Evolutionary conservation across 1,139 yeast species (phyloP).

Genomic region (Kodamaea suecica): DNA sequence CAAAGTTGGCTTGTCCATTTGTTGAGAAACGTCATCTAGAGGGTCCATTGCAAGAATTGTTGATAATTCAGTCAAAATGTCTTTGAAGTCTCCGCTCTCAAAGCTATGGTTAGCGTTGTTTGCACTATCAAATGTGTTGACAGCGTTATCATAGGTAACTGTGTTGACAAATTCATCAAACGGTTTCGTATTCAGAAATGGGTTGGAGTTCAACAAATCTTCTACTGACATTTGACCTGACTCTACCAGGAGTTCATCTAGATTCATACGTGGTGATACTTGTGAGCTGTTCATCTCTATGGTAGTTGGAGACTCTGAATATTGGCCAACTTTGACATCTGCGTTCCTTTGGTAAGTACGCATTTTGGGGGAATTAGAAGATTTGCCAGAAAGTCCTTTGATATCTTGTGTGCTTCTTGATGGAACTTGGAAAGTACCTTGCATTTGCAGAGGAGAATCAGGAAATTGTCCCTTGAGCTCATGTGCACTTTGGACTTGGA

Average conservation of each 20-base stretch:
- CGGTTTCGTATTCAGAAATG: conserved; percentile 18
- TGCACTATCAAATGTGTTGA: conserved; percentile 1
- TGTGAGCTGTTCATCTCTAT: conserved; percentile 15
- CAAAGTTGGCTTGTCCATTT: conserved; percentile 4
- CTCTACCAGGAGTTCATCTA: conserved; percentile 7
- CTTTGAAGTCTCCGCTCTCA: conserved; percentile 11
- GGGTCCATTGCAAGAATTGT: conserved; percentile 9
- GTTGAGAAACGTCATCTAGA: no score
- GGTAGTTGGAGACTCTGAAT: conserved; percentile 17
- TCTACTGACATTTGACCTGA: conserved; percentile 17
- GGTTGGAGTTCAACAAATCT: conserved; percentile 23
- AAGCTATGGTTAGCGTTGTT: not conserved
- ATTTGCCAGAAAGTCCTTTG: no score
- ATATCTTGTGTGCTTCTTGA: not conserved
- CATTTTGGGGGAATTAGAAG: not conserved
- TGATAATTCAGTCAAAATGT: conserved; percentile 9
- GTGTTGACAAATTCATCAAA: conserved; percentile 6
- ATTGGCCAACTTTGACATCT: no score
- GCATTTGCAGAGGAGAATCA: not conserved
- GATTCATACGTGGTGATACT: conserved; percentile 9
- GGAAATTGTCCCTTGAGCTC: no score
- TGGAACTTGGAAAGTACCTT: not conserved
- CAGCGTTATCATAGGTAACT: conserved; percentile 5
- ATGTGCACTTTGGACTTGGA: no score
- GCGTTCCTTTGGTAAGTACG: no score